Conservation (phyloP, 805 yeast species). For the Saturnispora kantuleensis region DNA sequence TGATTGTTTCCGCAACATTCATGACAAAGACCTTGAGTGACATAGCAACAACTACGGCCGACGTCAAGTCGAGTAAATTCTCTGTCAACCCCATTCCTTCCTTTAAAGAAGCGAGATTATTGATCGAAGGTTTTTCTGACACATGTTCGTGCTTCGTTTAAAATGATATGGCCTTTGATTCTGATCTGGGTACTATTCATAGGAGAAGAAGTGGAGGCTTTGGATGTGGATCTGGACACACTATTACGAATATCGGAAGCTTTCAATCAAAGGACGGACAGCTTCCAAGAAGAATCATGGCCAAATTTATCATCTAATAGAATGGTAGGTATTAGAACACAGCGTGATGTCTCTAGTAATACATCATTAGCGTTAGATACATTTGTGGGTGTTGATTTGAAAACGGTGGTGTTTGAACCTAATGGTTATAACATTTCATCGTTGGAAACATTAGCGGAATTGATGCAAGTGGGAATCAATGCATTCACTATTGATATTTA, state of each 20-base stretch:
- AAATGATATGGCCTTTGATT: neutral
- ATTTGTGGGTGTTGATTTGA: conserved; percentile 31
- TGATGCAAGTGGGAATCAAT: conserved; percentile 38
- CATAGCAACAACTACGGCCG: conserved; percentile 12
- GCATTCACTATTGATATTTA: conserved; percentile 45
- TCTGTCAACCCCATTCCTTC: conserved; percentile 3
- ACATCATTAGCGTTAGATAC: conserved; percentile 31
- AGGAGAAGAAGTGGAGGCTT: too few relatives aligned
- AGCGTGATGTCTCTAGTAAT: conserved; percentile 37
- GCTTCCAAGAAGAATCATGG: conserved; percentile 20
- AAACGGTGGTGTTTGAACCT: conserved; percentile 24
- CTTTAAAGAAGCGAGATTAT: neutral
- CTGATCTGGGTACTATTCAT: neutral
- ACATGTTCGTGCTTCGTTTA: neutral
- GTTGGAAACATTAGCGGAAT: conserved; percentile 18
- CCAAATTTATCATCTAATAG: conserved; percentile 23
- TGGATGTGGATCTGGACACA: neutral
- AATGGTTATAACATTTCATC: conserved; percentile 27
- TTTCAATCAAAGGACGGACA: neutral
- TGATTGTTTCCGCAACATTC: conserved; percentile 16
- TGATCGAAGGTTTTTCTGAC: neutral
- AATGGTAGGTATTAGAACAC: conserved; percentile 32
- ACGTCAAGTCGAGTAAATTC: conserved; percentile 12
- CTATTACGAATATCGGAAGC: neutral
- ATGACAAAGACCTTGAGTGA: conserved; percentile 15